A percentile compares a stretch with the other conserved stretches of the same genome.
Conservation (phyloP, 1,284 basidiomycete species). For the Puccinia horiana region DNA sequence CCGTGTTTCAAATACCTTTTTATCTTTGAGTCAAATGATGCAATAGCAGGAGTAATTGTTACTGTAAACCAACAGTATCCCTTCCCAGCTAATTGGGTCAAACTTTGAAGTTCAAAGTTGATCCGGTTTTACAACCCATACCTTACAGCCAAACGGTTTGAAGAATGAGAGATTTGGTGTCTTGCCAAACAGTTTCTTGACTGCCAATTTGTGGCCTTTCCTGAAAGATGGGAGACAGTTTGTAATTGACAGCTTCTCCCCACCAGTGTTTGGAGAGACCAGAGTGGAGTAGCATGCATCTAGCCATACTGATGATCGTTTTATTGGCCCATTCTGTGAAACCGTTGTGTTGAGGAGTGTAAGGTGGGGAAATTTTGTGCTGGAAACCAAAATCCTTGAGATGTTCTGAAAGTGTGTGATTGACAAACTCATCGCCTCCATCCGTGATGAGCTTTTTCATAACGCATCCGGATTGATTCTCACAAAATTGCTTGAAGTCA, state of each 20-base stretch:
- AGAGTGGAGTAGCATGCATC: not conserved
- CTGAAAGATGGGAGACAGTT: not conserved
- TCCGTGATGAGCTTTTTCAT: conserved; percentile 3
- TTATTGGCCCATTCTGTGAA: not conserved
- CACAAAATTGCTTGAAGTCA: not conserved
- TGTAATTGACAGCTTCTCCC: not conserved
- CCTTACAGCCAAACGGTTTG: too few species aligned
- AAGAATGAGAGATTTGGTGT: too few species aligned
- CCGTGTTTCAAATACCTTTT: not conserved
- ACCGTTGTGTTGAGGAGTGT: conserved; percentile 4
- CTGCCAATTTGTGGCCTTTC: not conserved
- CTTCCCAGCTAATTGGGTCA: not conserved
- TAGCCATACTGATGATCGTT: not conserved
- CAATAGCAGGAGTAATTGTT: not conserved
- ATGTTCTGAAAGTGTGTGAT: not conserved
- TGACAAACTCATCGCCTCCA: not conserved
- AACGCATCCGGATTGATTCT: not conserved
- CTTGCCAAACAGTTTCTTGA: too few species aligned
- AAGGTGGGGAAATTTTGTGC: not conserved
- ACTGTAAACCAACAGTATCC: not conserved
- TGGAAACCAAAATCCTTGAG: not conserved
- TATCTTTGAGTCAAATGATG: not conserved
- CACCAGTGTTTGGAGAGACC: not conserved
- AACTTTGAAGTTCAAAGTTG: not conserved
- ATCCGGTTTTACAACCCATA: not conserved